Percentiles rank a stretch among this genome's conserved stretches.
These are phyloP conservation scores for Danielozyma ontarioensis DNA, from an alignment of 805 yeast genomes.

Conservation along the genomic window DNA sequence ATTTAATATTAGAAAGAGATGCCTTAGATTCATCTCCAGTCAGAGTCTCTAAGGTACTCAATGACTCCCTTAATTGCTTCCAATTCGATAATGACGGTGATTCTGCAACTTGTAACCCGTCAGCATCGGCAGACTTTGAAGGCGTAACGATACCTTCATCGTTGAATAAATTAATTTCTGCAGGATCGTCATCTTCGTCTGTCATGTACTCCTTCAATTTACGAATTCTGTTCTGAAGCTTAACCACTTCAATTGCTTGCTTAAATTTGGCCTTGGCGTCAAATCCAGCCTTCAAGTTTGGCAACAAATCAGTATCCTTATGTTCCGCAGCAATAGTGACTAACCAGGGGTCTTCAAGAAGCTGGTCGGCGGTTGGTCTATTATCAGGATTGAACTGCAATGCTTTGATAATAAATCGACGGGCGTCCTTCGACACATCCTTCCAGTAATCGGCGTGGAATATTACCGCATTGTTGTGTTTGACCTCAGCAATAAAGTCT, in stretches of 20 bases:
- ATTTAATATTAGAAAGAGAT: slow-evolving; percentile 12
- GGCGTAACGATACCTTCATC: slow-evolving; percentile 20
- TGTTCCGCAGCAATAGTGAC: slow-evolving; percentile 44
- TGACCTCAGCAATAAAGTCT: slow-evolving; percentile 78
- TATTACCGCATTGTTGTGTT: slow-evolving; percentile 65
- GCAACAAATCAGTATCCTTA: slow-evolving; percentile 65
- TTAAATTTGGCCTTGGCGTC: slow-evolving; percentile 79
- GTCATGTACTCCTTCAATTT: slow-evolving; percentile 60
- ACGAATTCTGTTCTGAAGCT: slow-evolving; percentile 71
- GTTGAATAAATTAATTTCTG: slow-evolving; percentile 39
- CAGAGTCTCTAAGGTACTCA: slow-evolving; percentile 15
- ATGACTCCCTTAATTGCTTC: slow-evolving; percentile 21
- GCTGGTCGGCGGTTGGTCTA: slow-evolving; percentile 63
- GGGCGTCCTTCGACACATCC: slow-evolving; percentile 73
- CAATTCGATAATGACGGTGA: slow-evolving; percentile 19
- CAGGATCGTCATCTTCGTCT: slow-evolving; percentile 51
- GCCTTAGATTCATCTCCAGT: slow-evolving; percentile 15
- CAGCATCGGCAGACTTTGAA: slow-evolving; percentile 1
- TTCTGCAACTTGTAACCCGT: slow-evolving; percentile 5
- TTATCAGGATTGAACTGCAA: slow-evolving; percentile 61
- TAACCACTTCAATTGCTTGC: slow-evolving; percentile 81
- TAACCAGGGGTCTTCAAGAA: slow-evolving; percentile 71
- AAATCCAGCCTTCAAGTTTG: slow-evolving; percentile 74
- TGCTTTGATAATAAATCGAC: slow-evolving; percentile 67
- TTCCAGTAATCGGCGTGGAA: slow-evolving; percentile 89